These are phyloP conservation scores for Tolypocladium capitatum DNA, from an alignment of 2,329 filamentous ascomycete genomes.

Conservation along the genomic window DNA sequence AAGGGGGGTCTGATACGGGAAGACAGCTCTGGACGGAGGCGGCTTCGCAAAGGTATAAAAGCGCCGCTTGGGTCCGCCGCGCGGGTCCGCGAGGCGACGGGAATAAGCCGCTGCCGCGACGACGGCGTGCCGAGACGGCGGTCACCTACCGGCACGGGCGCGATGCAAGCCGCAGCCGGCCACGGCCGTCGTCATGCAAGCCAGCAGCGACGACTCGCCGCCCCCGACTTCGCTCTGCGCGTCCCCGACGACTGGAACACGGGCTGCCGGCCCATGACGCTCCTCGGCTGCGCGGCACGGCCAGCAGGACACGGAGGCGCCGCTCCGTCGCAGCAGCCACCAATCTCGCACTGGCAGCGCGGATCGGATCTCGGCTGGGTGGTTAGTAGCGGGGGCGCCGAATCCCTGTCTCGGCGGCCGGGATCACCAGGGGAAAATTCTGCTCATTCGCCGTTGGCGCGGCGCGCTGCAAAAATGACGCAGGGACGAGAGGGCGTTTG, in stretches of 20 bases:
- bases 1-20: not conserved
- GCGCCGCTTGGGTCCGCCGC: not conserved
- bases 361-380: not conserved
- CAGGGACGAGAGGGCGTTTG: no score
- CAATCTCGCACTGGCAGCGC: constrained; percentile 1
- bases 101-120: not conserved
- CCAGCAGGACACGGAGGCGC: not conserved
- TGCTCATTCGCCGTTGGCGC: no score
- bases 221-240: no score
- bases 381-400: not conserved
- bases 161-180: not conserved
- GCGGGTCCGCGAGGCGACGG: not conserved
- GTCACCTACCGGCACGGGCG: not conserved
- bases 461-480: no score
- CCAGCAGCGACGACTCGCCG: not conserved
- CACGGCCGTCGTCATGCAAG: not conserved
- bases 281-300: not conserved
- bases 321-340: not conserved
- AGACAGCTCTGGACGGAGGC: not conserved
- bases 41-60: not conserved
- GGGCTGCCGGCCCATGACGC: no score
- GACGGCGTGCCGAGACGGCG: not conserved
- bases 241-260: no score
- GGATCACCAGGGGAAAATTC: no score
- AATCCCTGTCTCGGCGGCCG: no score